Percentiles rank a stretch among this genome's conserved stretches.
phyloP scores from a whole-genome alignment of 2,329 filamentous ascomycete genomes.

The Trichoderma atroviride region DNA sequence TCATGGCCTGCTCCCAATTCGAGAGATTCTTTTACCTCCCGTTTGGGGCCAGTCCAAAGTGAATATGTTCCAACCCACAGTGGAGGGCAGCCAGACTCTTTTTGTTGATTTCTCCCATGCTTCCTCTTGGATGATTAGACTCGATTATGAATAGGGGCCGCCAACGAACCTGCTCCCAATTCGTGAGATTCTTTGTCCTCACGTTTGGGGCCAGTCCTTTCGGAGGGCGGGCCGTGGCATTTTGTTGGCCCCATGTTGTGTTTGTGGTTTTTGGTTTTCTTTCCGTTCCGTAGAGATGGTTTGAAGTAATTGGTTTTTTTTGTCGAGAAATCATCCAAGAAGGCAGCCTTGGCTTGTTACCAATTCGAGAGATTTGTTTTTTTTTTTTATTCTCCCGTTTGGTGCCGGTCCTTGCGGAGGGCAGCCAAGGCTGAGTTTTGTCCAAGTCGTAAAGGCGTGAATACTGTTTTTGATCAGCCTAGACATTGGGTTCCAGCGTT shows the following conservation, averaged over 20 bases:
- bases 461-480: neutral
- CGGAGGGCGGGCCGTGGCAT: conserved; percentile 17
- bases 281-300: neutral
- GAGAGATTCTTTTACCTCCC: conserved; percentile 14
- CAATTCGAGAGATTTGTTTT: conserved; percentile 24
- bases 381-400: conserved; percentile 17
- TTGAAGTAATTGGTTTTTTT: neutral
- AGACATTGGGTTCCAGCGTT: neutral
- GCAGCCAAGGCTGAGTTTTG: conserved; percentile 18
- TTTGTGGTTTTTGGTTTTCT: neutral
- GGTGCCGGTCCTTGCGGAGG: conserved; percentile 20
- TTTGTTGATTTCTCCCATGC: neutral
- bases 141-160: neutral
- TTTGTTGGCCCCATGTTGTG: neutral
- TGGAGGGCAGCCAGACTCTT: conserved; percentile 9
- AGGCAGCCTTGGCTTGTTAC: conserved; percentile 13
- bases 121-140: conserved; percentile 1
- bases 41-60: conserved; percentile 21
- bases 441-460: conserved; percentile 7
- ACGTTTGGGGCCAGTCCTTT: conserved; percentile 25
- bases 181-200: conserved; percentile 24
- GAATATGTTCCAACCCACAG: neutral
- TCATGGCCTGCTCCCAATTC: conserved; percentile 23
- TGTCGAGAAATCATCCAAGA: conserved; percentile 13
- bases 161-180: conserved; percentile 24